Evolutionary conservation across 495 filamentous ascomycete genomes (phyloP), one percentile per base, ranked within the genome.

Genomic region (Hypoxylon fragiforme): DNA sequence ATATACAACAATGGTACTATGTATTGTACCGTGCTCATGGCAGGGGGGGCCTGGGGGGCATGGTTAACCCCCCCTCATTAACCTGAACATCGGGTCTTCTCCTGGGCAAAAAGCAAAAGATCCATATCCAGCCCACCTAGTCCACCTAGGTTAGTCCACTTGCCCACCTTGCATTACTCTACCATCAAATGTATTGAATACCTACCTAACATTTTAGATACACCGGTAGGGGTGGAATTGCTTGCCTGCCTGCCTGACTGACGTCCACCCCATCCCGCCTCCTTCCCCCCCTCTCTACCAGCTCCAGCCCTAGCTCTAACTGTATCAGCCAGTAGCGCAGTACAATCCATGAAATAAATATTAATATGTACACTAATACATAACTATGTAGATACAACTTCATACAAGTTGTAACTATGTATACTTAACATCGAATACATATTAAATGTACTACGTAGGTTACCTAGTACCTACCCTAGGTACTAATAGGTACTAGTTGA

Each of bases 31-130:
- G 9, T 28, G 4, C 24, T 4, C 9, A 28, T 28, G 24, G 24
- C 4, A 4, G 24, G 24, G 9, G 4, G 24, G 24, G 9, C 24
- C n/a, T n/a, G n/a, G 24, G 9, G 24, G 24, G 24, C 24, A 28
- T 28, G 24, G 24, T 28, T 28, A 28, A 4, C 24, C 9, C 24
- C 24, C 24, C n/a, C n/a, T n/a, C n/a, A n/a, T n/a, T n/a, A n/a
- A 63, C 60, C 60, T 63, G 60, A 63, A 58, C 58, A 63, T 44
- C 54, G 60, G 60, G 60, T 59, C 60, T 38, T 21, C 28, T 38
- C 44, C 39, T 44, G 34, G 40, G 24, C 24, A 21, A 44, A 40
- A 36, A 59, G 26, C 31, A 40, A 48, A 44, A 62, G 54, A 28
- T 28, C 4, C 24, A 4, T 9, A 28, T 56, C 45, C 45, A 50